Conservation (phyloP, 805 yeast species). For the Wickerhamia fluorescens region DNA sequence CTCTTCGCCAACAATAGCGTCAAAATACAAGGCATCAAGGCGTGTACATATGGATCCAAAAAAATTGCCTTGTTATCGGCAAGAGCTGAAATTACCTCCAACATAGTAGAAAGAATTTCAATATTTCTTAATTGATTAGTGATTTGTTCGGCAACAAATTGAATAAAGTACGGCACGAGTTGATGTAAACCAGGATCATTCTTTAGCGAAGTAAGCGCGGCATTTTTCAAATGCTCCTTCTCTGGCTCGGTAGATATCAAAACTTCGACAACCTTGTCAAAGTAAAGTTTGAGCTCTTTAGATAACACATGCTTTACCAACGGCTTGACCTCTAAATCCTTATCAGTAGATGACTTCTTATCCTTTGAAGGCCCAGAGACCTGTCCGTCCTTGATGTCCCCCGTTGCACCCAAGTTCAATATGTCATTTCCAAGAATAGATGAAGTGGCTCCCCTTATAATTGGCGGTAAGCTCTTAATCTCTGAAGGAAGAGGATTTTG, state of each 20-base stretch:
- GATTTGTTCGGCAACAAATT: constrained; percentile 91
- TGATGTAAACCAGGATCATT: constrained; percentile 97
- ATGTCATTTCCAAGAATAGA: constrained; percentile 37
- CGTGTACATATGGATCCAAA: constrained; percentile 92
- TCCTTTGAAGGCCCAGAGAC: constrained; percentile 7
- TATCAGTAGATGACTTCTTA: constrained; percentile 13
- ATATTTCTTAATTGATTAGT: constrained; percentile 78
- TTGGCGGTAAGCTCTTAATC: constrained; percentile 69
- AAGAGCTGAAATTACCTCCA: constrained; percentile 81
- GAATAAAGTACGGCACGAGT: constrained; percentile 91
- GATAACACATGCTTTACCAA: constrained; percentile 92
- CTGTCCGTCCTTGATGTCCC: constrained; percentile 45
- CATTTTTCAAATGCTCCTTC: constrained; percentile 55
- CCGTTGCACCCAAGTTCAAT: constrained; percentile 19
- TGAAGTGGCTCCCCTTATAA: constrained; percentile 72
- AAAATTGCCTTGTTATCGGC: constrained; percentile 78
- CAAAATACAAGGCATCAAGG: constrained; percentile 92
- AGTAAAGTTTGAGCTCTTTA: constrained; percentile 87
- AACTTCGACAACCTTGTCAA: constrained; percentile 82
- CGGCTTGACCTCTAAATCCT: constrained; percentile 63
- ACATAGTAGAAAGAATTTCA: constrained; percentile 68
- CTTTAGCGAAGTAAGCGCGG: constrained; percentile 78
- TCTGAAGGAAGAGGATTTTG: constrained; percentile 88
- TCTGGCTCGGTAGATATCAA: constrained; percentile 51
- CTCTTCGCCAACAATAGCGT: constrained; percentile 85